Conservation (phyloP, 2,329 filamentous ascomycete species). For the Fusarium verticillioides region DNA sequence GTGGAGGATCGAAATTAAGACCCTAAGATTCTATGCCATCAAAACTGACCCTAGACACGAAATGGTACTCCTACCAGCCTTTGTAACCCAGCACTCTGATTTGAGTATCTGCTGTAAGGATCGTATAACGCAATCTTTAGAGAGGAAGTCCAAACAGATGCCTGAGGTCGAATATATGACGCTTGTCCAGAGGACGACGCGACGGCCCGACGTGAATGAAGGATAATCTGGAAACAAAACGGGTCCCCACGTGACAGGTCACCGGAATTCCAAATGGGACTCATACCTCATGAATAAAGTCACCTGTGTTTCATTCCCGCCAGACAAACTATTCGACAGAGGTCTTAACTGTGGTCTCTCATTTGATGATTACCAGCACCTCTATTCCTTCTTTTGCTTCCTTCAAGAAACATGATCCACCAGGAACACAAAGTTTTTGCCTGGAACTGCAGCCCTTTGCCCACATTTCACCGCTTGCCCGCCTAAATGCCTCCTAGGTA, state of each 20-base stretch:
- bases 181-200: conserved; percentile 14
- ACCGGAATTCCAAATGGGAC: not conserved
- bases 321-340: not conserved
- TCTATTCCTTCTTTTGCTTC: not conserved
- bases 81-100: not conserved
- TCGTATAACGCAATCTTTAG: not conserved
- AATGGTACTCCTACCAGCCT: conserved; percentile 22
- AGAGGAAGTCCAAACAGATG: not conserved
- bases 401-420: not conserved
- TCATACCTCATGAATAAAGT: not conserved
- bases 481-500: not conserved
- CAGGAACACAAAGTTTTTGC: not conserved
- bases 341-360: not conserved
- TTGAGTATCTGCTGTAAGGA: not conserved
- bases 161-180: not conserved
- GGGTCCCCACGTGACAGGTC: conserved; percentile 35
- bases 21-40: conserved; percentile 9
- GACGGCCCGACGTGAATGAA: conserved; percentile 1
- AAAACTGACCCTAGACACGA: conserved; percentile 10
- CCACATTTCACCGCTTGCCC: not conserved
- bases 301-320: not conserved
- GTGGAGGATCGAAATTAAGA: not conserved
- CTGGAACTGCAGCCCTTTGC: not conserved
- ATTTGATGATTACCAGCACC: not conserved
- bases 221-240: conserved; percentile 3